Percentiles rank a stretch among this genome's conserved stretches.
Evolutionary conservation across 331 rosid genomes (phyloP).

Genomic region (Saraca asoca): DNA sequence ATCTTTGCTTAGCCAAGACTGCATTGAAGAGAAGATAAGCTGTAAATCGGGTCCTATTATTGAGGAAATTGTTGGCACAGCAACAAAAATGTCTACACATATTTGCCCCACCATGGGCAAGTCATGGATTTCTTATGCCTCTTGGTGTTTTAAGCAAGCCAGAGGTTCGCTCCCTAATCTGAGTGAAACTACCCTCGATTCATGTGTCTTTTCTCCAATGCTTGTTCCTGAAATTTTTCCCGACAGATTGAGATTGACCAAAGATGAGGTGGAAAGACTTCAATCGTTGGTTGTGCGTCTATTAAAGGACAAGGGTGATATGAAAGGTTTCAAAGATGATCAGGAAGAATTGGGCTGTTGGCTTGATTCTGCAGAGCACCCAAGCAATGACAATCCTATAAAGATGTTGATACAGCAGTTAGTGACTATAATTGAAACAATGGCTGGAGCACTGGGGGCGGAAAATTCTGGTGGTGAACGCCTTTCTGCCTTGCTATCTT

Average conservation of each 20-base stretch:
- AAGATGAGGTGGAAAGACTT: conserved; percentile 63
- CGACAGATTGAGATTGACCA: conserved; percentile 75
- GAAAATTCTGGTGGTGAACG: conserved; percentile 73
- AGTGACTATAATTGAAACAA: conserved; percentile 72
- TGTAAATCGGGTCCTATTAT: conserved; percentile 46
- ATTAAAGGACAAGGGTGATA: conserved; percentile 49
- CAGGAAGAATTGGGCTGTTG: conserved; percentile 44
- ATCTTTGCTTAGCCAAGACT: conserved; percentile 42
- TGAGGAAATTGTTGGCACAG: conserved; percentile 81
- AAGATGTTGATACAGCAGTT: conserved; percentile 53
- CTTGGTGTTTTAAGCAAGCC: conserved; percentile 95
- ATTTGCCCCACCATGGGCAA: conserved; percentile 90
- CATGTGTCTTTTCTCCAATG: conserved; percentile 67
- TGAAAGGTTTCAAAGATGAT: conserved; percentile 47
- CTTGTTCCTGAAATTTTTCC: conserved; percentile 63
- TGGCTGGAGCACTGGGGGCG: conserved; percentile 70
- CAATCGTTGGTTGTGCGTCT: conserved; percentile 56
- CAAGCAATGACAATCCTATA: conserved; percentile 44
- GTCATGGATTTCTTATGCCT: conserved; percentile 94
- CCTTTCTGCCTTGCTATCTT: conserved; percentile 66
- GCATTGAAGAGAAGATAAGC: conserved; percentile 38
- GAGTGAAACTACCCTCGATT: conserved; percentile 50
- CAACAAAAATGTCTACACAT: conserved; percentile 72
- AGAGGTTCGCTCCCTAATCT: conserved; percentile 58
- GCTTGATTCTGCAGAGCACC: conserved; percentile 49